Evolutionary conservation across 108 stramenopile genomes (phyloP).

Genomic region (Cyclotella kingstonii): DNA sequence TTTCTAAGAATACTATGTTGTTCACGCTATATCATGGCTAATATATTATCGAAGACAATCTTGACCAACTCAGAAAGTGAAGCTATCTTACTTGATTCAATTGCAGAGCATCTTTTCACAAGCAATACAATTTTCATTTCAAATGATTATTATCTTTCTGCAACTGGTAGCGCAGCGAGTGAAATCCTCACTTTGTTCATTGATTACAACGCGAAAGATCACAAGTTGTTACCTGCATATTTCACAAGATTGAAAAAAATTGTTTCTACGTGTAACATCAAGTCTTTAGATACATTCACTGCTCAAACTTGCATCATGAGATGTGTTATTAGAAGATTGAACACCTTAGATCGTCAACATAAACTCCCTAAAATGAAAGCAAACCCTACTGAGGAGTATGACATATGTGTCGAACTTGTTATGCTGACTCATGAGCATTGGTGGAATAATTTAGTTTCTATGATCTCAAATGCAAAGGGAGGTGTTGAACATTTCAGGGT

Average conservation of each 20-base stretch:
- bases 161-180: slow-evolving; percentile 20
- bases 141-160: slow-evolving; percentile 6
- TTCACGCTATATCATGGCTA: neutral
- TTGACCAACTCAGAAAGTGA: slow-evolving; percentile 3
- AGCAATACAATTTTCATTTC: neutral
- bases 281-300: neutral
- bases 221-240: slow-evolving; percentile 4
- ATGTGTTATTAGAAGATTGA: slow-evolving; percentile 30
- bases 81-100: slow-evolving; percentile 7
- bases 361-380: slow-evolving; percentile 16
- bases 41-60: slow-evolving; percentile 10
- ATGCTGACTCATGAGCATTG: slow-evolving; percentile 5
- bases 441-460: slow-evolving; percentile 10
- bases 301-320: slow-evolving; percentile 14
- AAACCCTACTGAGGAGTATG: slow-evolving; percentile 3
- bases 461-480: slow-evolving; percentile 2
- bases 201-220: slow-evolving; percentile 31
- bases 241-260: slow-evolving; percentile 2
- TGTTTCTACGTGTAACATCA: neutral
- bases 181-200: slow-evolving; percentile 28
- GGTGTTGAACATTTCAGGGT: slow-evolving; percentile 1
- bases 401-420: slow-evolving; percentile 11
- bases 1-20: slow-evolving; percentile 9
- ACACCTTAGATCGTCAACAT: slow-evolving; percentile 20
- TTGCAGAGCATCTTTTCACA: slow-evolving; percentile 12